A percentile compares a stretch with the other conserved stretches of the same genome.
These are phyloP conservation scores for Talaromyces sp. DNA, from an alignment of 2,329 filamentous ascomycete species.

Conservation along the genomic window DNA sequence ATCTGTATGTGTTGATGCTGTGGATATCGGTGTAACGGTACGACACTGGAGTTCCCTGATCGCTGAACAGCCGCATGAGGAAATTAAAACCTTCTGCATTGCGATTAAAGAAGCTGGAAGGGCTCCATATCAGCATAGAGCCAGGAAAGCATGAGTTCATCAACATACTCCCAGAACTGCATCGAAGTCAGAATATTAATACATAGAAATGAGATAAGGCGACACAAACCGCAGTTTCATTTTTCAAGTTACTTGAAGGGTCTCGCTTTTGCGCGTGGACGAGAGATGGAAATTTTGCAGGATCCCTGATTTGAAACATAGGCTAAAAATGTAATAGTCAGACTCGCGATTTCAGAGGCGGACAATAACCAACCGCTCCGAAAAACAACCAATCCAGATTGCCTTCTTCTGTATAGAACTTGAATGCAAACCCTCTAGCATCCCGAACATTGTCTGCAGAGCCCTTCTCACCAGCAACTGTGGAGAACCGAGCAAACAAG, in stretches of 20 bases:
- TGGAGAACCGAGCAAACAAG: conserved; percentile 43
- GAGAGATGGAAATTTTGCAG: conserved; percentile 43
- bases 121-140: neutral
- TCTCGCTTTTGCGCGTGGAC: conserved; percentile 44
- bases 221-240: conserved; percentile 40
- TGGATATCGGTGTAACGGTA: neutral
- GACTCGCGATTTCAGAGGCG: neutral
- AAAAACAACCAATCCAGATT: conserved; percentile 39
- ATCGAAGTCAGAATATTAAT: conserved; percentile 30
- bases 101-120: neutral
- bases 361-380: neutral
- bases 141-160: neutral
- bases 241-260: conserved; percentile 44
- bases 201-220: conserved; percentile 41
- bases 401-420: conserved; percentile 45
- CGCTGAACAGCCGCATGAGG: conserved; percentile 43
- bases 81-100: conserved; percentile 33
- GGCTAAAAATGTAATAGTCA: conserved; percentile 21
- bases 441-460: conserved; percentile 45
- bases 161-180: conserved; percentile 19
- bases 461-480: conserved; percentile 41
- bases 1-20: conserved; percentile 1
- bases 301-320: conserved; percentile 46
- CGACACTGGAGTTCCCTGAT: conserved; percentile 42
- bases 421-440: conserved; percentile 47